Percentiles rank a stretch among this genome's conserved stretches.
Conservation (phyloP, 768 basidiomycete species). For the Mycena epipterygia region DNA sequence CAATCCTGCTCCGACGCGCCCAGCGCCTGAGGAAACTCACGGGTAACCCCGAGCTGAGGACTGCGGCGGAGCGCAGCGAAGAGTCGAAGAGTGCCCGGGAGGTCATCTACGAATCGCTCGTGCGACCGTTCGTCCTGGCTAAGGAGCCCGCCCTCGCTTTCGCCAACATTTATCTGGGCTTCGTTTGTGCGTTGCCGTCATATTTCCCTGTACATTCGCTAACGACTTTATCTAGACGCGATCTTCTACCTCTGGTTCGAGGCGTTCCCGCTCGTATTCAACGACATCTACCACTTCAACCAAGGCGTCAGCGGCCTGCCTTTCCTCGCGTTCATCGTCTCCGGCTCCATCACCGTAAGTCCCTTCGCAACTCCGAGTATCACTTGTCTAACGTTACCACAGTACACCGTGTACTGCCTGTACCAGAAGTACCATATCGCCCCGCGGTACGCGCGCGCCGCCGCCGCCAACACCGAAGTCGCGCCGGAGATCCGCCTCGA, state of each 20-base stretch:
- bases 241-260: slow-evolving; percentile 52
- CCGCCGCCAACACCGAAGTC: slow-evolving; percentile 24
- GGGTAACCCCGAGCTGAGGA: slow-evolving; percentile 42
- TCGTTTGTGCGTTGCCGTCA: slow-evolving; percentile 39
- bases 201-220: neutral
- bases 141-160: slow-evolving; percentile 47
- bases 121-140: slow-evolving; percentile 47
- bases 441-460: slow-evolving; percentile 33
- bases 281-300: slow-evolving; percentile 49
- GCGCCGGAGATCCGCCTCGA: slow-evolving; percentile 49
- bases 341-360: slow-evolving; percentile 31
- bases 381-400: neutral
- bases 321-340: slow-evolving; percentile 46
- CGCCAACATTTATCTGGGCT: slow-evolving; percentile 47
- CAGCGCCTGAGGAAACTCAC: slow-evolving; percentile 46
- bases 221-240: slow-evolving; percentile 32
- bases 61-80: slow-evolving; percentile 42
- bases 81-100: slow-evolving; percentile 34
- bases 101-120: slow-evolving; percentile 41
- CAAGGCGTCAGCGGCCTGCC: slow-evolving; percentile 46
- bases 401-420: slow-evolving; percentile 38
- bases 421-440: slow-evolving; percentile 41
- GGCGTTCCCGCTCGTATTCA: slow-evolving; percentile 50
- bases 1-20: slow-evolving; percentile 48
- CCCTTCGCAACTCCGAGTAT: neutral